A percentile compares a stretch with the other conserved stretches of the same genome.
phyloP scores from a whole-genome alignment of 306 rosid genomes.

The Sophora flavescens region DNA sequence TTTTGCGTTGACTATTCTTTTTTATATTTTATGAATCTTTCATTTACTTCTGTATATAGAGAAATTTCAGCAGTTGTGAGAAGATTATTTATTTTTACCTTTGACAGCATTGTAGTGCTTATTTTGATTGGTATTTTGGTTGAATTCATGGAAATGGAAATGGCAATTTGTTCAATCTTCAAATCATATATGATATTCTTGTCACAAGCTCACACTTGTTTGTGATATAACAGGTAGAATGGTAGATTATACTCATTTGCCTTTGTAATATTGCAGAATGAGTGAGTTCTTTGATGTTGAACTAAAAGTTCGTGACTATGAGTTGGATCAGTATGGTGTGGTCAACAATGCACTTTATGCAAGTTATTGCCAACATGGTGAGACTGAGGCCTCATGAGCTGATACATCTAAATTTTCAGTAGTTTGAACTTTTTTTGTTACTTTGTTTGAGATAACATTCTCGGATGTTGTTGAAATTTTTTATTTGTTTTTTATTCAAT shows the following conservation, averaged over 20 bases:
- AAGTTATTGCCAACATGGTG: constrained; percentile 92
- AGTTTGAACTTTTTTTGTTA: constrained; percentile 8
- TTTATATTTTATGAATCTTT: no score
- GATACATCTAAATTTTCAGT: not conserved
- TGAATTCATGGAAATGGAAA: constrained; percentile 14
- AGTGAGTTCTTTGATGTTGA: constrained; percentile 67
- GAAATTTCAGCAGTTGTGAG: no score
- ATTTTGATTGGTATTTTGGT: constrained; percentile 1
- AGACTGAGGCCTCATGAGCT: constrained; percentile 55
- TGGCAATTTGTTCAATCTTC: constrained; percentile 9
- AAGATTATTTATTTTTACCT: not conserved
- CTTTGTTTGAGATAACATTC: not conserved
- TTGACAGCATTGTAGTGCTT: not conserved
- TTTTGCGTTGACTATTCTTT: no score
- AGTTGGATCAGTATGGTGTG: constrained; percentile 92
- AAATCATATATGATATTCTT: not conserved
- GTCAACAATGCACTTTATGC: constrained; percentile 94
- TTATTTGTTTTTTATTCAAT: no score
- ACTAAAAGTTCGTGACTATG: constrained; percentile 91
- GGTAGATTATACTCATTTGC: not conserved
- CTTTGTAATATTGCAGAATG: constrained; percentile 64
- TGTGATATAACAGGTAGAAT: not conserved
- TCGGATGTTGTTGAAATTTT: not conserved
- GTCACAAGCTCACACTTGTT: not conserved
- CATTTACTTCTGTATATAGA: no score